Evolutionary conservation across 306 rosid genomes (phyloP).

Genomic region (Coriaria nepalensis): DNA sequence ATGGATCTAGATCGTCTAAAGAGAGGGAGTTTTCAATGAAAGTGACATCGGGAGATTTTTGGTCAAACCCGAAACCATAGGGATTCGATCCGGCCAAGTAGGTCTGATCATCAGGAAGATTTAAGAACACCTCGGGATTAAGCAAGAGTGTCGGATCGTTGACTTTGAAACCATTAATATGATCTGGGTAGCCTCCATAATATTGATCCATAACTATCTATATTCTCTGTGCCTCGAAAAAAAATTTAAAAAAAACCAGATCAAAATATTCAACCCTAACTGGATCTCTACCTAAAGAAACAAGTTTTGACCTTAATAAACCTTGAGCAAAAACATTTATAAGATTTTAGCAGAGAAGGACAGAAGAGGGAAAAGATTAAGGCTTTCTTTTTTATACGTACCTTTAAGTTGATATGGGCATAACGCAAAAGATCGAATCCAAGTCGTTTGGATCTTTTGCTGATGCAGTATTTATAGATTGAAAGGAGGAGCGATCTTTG

Average conservation of each 20-base stretch:
- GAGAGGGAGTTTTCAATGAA: conserved; percentile 1
- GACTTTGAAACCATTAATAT: conserved; percentile 7
- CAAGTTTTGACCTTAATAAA: too few species aligned
- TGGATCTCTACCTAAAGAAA: not conserved
- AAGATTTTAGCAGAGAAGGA: too few species aligned
- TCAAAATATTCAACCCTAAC: not conserved
- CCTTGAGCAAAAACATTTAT: too few species aligned
- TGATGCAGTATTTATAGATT: too few species aligned
- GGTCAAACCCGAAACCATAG: not conserved
- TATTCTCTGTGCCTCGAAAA: not conserved
- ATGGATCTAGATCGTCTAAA: not conserved
- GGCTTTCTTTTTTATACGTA: too few species aligned
- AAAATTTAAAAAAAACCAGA: not conserved
- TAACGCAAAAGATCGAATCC: too few species aligned
- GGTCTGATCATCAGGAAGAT: conserved; percentile 12
- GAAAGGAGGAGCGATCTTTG: too few species aligned
- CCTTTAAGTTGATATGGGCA: too few species aligned
- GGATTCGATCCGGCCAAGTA: too few species aligned
- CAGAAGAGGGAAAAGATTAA: too few species aligned
- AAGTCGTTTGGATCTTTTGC: too few species aligned
- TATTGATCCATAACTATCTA: conserved; percentile 19
- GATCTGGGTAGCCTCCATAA: conserved; percentile 14
- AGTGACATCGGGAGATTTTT: conserved; percentile 3
- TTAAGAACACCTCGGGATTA: conserved; percentile 11
- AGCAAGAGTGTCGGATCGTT: conserved; percentile 6